Evolutionary conservation across 2,329 filamentous ascomycete species (phyloP).

Genomic region (Penicillium olsonii): DNA sequence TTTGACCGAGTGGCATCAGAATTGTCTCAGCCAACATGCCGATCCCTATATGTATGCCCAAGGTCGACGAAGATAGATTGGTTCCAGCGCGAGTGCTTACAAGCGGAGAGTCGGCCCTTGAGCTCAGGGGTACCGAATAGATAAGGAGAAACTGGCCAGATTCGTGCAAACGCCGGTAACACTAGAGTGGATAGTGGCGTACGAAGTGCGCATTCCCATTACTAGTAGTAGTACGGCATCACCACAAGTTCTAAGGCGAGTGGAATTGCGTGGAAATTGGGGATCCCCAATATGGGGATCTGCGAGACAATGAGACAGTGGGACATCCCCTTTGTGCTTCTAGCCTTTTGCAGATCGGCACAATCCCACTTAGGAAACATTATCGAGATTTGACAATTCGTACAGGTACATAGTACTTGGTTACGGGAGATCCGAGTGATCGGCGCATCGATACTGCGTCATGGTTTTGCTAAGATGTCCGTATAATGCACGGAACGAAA

Average conservation of each 20-base stretch:
- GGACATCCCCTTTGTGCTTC: neutral
- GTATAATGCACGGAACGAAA: too few species aligned
- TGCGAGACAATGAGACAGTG: neutral
- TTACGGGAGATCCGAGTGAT: neutral
- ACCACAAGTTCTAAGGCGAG: too few species aligned
- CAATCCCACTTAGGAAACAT: neutral
- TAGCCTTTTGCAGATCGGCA: neutral
- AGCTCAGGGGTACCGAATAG: slow-evolving; percentile 2
- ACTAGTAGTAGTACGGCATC: too few species aligned
- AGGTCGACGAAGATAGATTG: too few species aligned
- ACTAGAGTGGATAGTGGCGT: slow-evolving; percentile 1
- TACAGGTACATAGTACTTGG: neutral
- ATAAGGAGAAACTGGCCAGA: neutral
- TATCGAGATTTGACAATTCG: neutral
- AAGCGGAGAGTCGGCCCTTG: neutral
- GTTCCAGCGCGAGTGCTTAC: too few species aligned
- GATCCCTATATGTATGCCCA: too few species aligned
- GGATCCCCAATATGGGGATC: slow-evolving; percentile 1
- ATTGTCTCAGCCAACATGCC: too few species aligned
- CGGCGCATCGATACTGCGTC: slow-evolving; percentile 3
- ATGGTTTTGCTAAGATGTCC: too few species aligned
- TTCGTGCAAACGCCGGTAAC: neutral
- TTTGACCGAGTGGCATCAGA: too few species aligned
- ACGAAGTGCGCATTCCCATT: neutral
- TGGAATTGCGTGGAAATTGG: slow-evolving; percentile 8